Evolutionary conservation across 129 eudicot species (phyloP), one percentile per base, ranked within the genome.

Genomic region (Cynara cardunculus): DNA sequence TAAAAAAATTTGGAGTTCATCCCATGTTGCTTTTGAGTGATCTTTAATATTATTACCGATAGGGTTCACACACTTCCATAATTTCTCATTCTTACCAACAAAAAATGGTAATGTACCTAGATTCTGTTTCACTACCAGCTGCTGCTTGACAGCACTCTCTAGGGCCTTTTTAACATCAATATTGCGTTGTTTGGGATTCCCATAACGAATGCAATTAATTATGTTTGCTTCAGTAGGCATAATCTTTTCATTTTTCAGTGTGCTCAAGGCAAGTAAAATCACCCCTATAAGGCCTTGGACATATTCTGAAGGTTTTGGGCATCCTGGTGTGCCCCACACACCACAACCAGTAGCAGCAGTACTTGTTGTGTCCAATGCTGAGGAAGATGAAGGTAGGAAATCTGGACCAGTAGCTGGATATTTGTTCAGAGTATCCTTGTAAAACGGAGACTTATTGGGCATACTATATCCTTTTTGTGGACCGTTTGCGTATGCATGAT

Each of bases 141-240:
- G 92, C 80, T 89, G 93, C 79, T 92, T 91, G 72, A 95, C 75
- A 5, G 99, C 97, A 84, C 90, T 86, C 16, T 89, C 91, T 68
- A 95, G 85, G 80, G 99, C 99, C 80, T 88, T 90, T 84, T 89
- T 90, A 72, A 92, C 97, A 90, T 92, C 96, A 78, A 92, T 85
- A 88, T 86, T 88, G 30, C 86, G 86, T 74, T 89, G 91, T 75
- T 80, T 88, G 13, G 87, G 85, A 65, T 77, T 77, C 70, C 97
- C 99, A 84, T 85, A 90, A 35, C 94, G 87, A 49, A 95, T 87
- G 81, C 99, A 95, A 75, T 88, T 89, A 66, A 86, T 67, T 78
- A 95, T 95, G 83, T 95, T 92, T 71, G 86, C 93, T 88, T 92
- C 94, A 13, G 93, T 92, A 16, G 96, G 99, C 86, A 85, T 73